These are phyloP conservation scores for Talaromyces sp. DNA, from an alignment of 2,329 filamentous ascomycete genomes.

Conservation along the genomic window DNA sequence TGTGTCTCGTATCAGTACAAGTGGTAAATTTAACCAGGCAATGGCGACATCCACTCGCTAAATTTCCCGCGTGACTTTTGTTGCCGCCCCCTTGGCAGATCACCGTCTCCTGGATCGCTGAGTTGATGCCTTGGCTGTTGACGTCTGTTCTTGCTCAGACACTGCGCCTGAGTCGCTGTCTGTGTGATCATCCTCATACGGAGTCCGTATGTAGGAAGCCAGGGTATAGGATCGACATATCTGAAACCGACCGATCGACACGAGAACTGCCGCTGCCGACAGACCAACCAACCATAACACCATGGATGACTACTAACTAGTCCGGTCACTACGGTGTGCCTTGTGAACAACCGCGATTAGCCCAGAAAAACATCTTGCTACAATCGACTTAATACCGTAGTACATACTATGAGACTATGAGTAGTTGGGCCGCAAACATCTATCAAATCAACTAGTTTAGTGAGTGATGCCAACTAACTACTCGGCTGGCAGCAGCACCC, in stretches of 20 bases:
- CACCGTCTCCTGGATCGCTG: background rate
- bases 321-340: background rate
- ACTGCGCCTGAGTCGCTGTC: background rate
- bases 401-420: no score
- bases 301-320: background rate
- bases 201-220: background rate
- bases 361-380: background rate
- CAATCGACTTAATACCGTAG: background rate
- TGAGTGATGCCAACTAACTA: background rate
- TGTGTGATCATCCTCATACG: background rate
- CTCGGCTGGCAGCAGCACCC: background rate
- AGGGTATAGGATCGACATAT: constrained; percentile 4
- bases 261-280: constrained; percentile 6
- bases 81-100: background rate
- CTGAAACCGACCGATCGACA: constrained; percentile 8
- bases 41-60: background rate
- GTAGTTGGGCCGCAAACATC: background rate
- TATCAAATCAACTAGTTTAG: background rate
- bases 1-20: background rate
- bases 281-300: background rate
- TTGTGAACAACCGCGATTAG: constrained; percentile 1
- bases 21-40: background rate
- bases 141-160: background rate
- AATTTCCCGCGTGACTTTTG: background rate
- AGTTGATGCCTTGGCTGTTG: background rate